phyloP scores from a whole-genome alignment of 2,329 filamentous ascomycete species.

The Verticillium zaregamsianum region DNA sequence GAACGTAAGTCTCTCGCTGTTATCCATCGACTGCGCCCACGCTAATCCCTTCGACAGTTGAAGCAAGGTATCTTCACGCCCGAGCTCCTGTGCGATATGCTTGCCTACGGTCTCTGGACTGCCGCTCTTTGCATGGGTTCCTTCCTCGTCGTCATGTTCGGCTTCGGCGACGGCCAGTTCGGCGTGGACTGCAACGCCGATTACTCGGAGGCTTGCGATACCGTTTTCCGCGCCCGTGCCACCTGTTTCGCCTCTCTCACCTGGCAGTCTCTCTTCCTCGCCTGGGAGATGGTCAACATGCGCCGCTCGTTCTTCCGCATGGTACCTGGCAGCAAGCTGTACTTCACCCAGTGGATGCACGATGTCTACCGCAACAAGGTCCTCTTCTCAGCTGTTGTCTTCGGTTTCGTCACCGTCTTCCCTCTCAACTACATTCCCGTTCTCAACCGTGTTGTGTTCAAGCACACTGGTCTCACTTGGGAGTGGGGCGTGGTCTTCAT shows the following conservation, averaged over 20 bases:
- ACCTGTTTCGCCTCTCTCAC: constrained; percentile 70
- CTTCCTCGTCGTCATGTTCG: constrained; percentile 49
- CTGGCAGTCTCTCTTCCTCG: constrained; percentile 70
- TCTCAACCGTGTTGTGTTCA: constrained; percentile 53
- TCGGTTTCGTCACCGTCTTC: constrained; percentile 42
- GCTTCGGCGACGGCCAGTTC: constrained; percentile 47
- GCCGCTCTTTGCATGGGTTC: constrained; percentile 51
- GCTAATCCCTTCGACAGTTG: constrained; percentile 17
- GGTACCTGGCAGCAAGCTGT: constrained; percentile 56
- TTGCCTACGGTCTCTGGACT: constrained; percentile 66
- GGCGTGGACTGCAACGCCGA: constrained; percentile 55
- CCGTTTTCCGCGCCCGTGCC: constrained; percentile 64
- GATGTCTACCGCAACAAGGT: constrained; percentile 69
- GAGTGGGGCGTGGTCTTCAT: constrained; percentile 58
- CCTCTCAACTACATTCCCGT: constrained; percentile 53
- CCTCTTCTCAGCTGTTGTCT: constrained; percentile 56
- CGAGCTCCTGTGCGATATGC: constrained; percentile 62
- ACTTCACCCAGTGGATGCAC: constrained; percentile 61
- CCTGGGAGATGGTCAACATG: constrained; percentile 71
- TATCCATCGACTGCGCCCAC: neutral
- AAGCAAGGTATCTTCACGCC: constrained; percentile 57
- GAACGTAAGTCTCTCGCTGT: constrained; percentile 33
- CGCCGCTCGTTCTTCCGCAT: constrained; percentile 70
- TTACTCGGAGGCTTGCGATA: constrained; percentile 49
- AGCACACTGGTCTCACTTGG: constrained; percentile 54